A percentile compares a stretch with the other conserved stretches of the same genome.
Conservation (phyloP, 192 early-diverging fungal genomes). For the Umbelopsis vinacea region DNA sequence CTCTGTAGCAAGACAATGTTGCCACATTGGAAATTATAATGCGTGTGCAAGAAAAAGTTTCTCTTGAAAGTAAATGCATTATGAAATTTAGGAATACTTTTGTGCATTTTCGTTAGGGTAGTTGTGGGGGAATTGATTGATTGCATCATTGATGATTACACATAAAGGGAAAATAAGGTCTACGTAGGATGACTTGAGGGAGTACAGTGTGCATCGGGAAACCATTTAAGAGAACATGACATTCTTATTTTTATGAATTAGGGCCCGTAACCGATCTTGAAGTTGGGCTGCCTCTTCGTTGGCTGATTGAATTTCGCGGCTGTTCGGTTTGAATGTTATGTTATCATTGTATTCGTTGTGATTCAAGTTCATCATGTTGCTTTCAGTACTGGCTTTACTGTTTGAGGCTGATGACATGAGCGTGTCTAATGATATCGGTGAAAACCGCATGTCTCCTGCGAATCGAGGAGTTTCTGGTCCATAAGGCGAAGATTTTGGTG, state of each 20-base stretch:
- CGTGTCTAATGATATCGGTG: conserved; percentile 7
- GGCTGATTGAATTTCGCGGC: not conserved
- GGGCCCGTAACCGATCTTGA: conserved; percentile 2
- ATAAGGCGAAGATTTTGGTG: conserved; percentile 17
- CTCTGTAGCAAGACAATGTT: no score
- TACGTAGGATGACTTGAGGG: no score
- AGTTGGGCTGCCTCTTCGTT: conserved; percentile 15
- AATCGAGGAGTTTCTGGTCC: conserved; percentile 4
- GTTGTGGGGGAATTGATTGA: no score
- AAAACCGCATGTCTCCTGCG: not conserved
- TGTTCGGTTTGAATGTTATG: not conserved
- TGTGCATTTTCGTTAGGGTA: no score
- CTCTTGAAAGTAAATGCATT: no score
- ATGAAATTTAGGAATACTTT: no score
- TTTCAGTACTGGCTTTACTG: not conserved
- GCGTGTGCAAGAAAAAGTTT: no score
- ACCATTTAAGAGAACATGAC: conserved; percentile 1
- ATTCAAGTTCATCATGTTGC: not conserved
- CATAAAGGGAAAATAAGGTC: not conserved
- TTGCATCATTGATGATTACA: no score
- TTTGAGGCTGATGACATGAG: not conserved
- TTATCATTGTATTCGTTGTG: not conserved
- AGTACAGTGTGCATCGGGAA: not conserved
- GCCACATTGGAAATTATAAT: no score
- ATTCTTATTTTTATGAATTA: conserved; percentile 15